Evolutionary conservation across 2,329 filamentous ascomycete species (phyloP), one percentile per base, ranked within the genome.

Genomic region (Polytolypa hystricis): DNA sequence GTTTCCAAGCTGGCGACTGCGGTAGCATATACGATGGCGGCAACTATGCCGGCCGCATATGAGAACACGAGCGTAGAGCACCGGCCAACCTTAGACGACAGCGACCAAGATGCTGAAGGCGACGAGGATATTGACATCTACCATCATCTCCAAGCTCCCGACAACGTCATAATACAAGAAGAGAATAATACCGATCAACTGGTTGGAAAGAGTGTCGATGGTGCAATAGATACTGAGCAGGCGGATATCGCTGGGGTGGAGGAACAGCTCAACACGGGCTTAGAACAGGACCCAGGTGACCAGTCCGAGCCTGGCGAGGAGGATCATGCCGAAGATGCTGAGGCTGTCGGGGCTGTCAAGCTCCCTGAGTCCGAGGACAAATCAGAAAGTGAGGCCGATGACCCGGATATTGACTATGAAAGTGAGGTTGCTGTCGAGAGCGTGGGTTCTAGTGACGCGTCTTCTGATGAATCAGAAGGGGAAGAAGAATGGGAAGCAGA

Each of bases 401-500:
- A 62, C 35, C 58, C 56, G 17, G 64, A 65, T 39, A 59, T 60
- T 12, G 60, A 58, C 2, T 67, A 67, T 39, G 55, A 60, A 16
- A 53, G 60, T 36, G 52, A 57, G 17, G 58, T 42, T 54, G 56
- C 19, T 54, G 52, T 30, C 45, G 49, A 35, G 54, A 49, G 54
- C 37, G 46, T 55, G 29, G 51, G 47, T 27, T 55, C 55, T 18
- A 67, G 61, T 35, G 75, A 71, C 23, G 71, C 69, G 7, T 74
- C 73, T 27, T 77, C 72, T 8, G 73, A 77, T 44, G 71, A 66
- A 18, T 74, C 64, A 33, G 58, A 58, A n/a, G 68, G 64, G 29
- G 62, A 64, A 37, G 64, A 65, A 14, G 62, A 70, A 27, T 65
- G 62, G 55, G 65, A 70, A 54, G 68, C 53, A 8, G 62, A 62